Evolutionary conservation across 495 filamentous ascomycete species (phyloP).

Genomic region (Durotheca rogersii): DNA sequence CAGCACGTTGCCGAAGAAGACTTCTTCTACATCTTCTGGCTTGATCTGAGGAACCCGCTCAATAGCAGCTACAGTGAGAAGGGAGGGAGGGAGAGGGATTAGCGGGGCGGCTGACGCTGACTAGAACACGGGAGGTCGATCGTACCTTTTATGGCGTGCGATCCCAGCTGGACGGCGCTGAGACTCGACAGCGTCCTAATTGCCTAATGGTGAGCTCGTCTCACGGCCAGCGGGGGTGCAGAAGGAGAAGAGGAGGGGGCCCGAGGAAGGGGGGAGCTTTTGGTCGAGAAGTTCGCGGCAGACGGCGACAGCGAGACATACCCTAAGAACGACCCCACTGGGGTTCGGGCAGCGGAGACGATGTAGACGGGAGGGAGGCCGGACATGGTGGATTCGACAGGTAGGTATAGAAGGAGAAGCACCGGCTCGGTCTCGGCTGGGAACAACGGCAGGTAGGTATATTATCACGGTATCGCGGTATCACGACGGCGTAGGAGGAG

Average conservation of each 20-base stretch:
- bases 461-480: too few relatives aligned
- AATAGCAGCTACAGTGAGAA: conserved; percentile 64
- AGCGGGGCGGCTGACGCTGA: conserved; percentile 9
- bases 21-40: conserved; percentile 83
- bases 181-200: conserved; percentile 75
- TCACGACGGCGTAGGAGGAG: too few relatives aligned
- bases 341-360: conserved; percentile 86
- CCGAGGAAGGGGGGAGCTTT: too few relatives aligned
- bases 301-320: too few relatives aligned
- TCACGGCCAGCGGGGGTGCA: conserved; percentile 2
- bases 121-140: conserved; percentile 2
- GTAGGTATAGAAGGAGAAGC: too few relatives aligned
- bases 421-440: too few relatives aligned
- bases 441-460: conserved; percentile 5
- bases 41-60: conserved; percentile 82
- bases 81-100: conserved; percentile 23
- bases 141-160: conserved; percentile 88
- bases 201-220: conserved; percentile 25
- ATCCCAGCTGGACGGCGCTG: conserved; percentile 81
- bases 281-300: too few relatives aligned
- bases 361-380: conserved; percentile 87
- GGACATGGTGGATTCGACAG: conserved; percentile 58
- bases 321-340: conserved; percentile 91
- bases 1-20: conserved; percentile 97
- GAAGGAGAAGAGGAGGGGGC: conserved; percentile 3